Percentiles rank a stretch among this genome's conserved stretches.
These are phyloP conservation scores for Colletotrichum sp. DNA, from an alignment of 2,329 filamentous ascomycete genomes.

Conservation along the genomic window DNA sequence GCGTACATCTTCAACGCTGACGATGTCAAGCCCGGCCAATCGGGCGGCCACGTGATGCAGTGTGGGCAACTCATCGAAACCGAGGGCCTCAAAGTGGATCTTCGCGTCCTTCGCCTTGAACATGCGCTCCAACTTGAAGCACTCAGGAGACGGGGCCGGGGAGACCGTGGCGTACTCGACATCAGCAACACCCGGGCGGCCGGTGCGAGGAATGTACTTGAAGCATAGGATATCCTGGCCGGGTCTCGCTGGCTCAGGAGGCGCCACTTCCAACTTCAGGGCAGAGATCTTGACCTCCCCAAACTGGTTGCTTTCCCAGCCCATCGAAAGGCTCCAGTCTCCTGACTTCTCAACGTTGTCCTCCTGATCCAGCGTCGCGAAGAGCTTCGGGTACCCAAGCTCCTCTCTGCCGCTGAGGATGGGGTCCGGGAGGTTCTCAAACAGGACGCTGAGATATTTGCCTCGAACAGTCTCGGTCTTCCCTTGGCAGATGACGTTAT, in stretches of 20 bases:
- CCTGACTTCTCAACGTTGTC: background rate
- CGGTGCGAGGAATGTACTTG: conserved; percentile 61
- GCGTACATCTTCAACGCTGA: conserved; percentile 41
- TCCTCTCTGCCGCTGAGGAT: conserved; percentile 66
- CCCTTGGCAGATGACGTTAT: conserved; percentile 62
- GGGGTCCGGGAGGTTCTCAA: conserved; percentile 63
- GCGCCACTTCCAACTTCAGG: conserved; percentile 21
- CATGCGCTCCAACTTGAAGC: conserved; percentile 33
- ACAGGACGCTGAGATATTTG: conserved; percentile 60
- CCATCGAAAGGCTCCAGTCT: background rate
- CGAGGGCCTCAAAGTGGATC: conserved; percentile 52
- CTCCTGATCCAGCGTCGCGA: conserved; percentile 39
- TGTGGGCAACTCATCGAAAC: conserved; percentile 62
- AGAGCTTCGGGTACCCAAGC: conserved; percentile 65
- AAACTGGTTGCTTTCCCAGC: background rate
- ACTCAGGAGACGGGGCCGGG: conserved; percentile 7
- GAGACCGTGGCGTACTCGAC: conserved; percentile 54
- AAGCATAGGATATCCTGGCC: conserved; percentile 55
- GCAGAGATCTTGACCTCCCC: background rate
- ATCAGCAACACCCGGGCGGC: conserved; percentile 53
- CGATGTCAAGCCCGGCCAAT: conserved; percentile 60
- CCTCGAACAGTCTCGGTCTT: conserved; percentile 52
- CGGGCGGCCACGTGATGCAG: conserved; percentile 60
- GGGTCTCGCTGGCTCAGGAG: conserved; percentile 29
- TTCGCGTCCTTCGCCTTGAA: conserved; percentile 38